Conservation (phyloP, 164 flowering plant species). For the Vitis riparia region DNA sequence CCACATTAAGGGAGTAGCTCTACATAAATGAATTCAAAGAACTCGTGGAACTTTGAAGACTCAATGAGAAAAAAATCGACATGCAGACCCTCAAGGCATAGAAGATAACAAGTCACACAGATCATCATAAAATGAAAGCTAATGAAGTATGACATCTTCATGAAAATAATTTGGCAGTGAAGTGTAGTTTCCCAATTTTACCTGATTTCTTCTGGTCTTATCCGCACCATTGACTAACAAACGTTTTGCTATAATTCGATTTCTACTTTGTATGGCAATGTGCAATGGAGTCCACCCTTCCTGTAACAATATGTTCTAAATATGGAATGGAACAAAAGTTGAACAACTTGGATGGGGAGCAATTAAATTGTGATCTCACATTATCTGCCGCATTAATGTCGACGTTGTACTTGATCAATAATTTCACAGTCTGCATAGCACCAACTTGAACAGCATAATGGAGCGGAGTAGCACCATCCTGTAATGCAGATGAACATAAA, state of each 20-base stretch:
- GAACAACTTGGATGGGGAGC: not conserved
- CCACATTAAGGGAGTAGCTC: not conserved
- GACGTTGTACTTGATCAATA: slow-evolving; percentile 75
- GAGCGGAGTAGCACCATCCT: slow-evolving; percentile 92
- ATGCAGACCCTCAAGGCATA: not conserved
- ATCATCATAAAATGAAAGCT: not conserved
- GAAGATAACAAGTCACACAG: not conserved
- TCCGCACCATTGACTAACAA: slow-evolving; percentile 90
- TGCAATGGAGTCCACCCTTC: slow-evolving; percentile 99
- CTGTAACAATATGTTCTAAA: slow-evolving; percentile 35
- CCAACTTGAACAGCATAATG: slow-evolving; percentile 99
- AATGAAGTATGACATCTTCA: not conserved
- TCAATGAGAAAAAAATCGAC: not conserved
- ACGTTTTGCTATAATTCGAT: slow-evolving; percentile 77
- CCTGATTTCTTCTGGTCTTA: slow-evolving; percentile 75
- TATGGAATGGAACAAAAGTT: not conserved
- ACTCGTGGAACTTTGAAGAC: too few species aligned
- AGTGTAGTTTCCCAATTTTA: slow-evolving; percentile 14
- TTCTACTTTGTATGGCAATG: slow-evolving; percentile 79
- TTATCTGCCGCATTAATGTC: slow-evolving; percentile 81
- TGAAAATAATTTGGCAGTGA: not conserved
- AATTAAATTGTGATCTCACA: slow-evolving; percentile 41
- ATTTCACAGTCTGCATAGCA: slow-evolving; percentile 83
- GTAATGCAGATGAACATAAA: slow-evolving; percentile 6
- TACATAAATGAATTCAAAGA: too few species aligned